A percentile compares a stretch with the other conserved stretches of the same genome.
These are phyloP conservation scores for Elongisporangium prolatum DNA, from an alignment of 352 stramenopile species.

Conservation along the genomic window DNA sequence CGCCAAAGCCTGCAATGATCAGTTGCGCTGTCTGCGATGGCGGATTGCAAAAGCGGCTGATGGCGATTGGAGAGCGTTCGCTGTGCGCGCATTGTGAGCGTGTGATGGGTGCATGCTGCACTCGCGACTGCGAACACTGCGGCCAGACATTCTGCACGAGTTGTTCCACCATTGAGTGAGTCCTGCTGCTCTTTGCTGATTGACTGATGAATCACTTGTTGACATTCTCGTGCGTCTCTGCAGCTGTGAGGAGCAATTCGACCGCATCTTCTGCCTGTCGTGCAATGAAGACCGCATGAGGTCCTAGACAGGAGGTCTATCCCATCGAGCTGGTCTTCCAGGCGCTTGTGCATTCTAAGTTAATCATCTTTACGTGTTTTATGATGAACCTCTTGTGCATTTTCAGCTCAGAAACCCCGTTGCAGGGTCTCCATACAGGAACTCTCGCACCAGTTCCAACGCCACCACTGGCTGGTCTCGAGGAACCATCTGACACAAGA, in stretches of 20 bases:
- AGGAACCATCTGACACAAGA: conserved; percentile 65
- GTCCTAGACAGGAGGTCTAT: conserved; percentile 6
- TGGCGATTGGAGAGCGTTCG: conserved; percentile 11
- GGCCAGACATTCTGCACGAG: conserved; percentile 54
- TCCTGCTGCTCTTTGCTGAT: background rate
- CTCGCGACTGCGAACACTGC: conserved; percentile 54
- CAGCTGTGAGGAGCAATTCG: conserved; percentile 70
- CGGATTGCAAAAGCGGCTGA: conserved; percentile 11
- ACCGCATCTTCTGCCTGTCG: conserved; percentile 73
- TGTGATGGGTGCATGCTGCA: conserved; percentile 52
- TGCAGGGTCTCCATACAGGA: conserved; percentile 22
- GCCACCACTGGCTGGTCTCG: conserved; percentile 54
- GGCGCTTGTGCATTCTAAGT: background rate
- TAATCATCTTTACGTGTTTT: background rate
- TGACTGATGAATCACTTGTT: background rate
- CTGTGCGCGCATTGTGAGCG: conserved; percentile 65
- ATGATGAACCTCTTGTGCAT: conserved; percentile 1
- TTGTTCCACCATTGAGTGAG: conserved; percentile 83
- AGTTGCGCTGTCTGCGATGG: conserved; percentile 39
- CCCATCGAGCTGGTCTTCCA: background rate
- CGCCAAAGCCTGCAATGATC: background rate
- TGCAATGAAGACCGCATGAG: conserved; percentile 47
- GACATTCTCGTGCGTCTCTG: background rate
- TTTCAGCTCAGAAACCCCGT: conserved; percentile 31
- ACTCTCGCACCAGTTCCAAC: conserved; percentile 43